Evolutionary conservation across 1,139 yeast species (phyloP).

Genomic region (Yamadazyma mexicana): DNA sequence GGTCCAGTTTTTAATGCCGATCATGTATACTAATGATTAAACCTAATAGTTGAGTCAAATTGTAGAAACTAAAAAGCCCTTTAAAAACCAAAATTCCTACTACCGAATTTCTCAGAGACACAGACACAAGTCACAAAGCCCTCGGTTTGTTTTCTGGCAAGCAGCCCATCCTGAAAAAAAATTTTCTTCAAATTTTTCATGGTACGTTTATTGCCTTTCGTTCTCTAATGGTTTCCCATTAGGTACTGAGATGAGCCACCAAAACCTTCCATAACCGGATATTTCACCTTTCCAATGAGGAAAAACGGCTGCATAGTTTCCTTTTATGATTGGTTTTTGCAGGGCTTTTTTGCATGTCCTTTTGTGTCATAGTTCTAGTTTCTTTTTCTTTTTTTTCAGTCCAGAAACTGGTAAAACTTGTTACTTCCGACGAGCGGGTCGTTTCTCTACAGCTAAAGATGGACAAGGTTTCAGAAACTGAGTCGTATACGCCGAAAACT

Average conservation of each 20-base stretch:
- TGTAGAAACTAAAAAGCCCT: too few species aligned
- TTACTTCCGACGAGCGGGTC: too few species aligned
- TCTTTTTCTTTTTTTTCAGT: too few species aligned
- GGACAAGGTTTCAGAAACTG: slow-evolving; percentile 1
- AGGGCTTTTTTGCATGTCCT: background rate
- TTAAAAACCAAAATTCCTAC: too few species aligned
- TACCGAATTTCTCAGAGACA: background rate
- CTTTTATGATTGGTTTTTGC: background rate
- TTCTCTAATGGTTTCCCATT: slow-evolving; percentile 1
- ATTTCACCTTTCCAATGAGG: background rate
- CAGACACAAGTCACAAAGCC: too few species aligned
- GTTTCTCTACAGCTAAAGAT: background rate
- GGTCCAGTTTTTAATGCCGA: background rate
- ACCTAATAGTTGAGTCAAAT: background rate
- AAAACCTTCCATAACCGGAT: background rate
- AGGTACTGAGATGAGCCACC: background rate
- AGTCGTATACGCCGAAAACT: background rate
- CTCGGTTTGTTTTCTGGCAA: too few species aligned
- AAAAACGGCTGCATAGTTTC: slow-evolving; percentile 1
- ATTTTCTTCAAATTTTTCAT: background rate
- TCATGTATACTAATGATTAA: background rate
- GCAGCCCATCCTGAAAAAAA: background rate
- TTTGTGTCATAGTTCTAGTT: too few species aligned
- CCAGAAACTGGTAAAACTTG: too few species aligned
- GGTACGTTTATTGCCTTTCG: background rate